Percentiles rank a stretch among this genome's conserved stretches.
phyloP scores from a whole-genome alignment of 177 flowering plant species.

The Telopea speciosissima region DNA sequence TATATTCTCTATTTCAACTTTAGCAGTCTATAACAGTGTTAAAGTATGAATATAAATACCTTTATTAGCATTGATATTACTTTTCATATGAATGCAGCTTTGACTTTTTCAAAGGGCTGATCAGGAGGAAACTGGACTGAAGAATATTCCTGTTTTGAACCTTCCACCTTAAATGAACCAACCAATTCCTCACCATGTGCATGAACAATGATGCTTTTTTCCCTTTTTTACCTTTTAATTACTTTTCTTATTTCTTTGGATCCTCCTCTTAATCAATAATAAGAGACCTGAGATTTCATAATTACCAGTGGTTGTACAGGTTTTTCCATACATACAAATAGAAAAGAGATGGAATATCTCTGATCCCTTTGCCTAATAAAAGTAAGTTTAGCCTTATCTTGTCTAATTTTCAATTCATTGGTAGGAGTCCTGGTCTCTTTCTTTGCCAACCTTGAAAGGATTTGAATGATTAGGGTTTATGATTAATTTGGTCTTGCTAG shows the following conservation, averaged over 20 bases:
- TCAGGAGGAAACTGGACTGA: slow-evolving; percentile 56
- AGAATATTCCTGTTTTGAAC: slow-evolving; percentile 14
- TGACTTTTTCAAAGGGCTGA: slow-evolving; percentile 75
- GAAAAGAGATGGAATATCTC: not conserved
- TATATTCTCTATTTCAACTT: not conserved
- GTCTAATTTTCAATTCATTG: not conserved
- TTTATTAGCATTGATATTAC: not conserved
- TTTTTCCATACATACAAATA: not conserved
- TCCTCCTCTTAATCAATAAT: not conserved
- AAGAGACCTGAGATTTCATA: not conserved
- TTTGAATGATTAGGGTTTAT: not conserved
- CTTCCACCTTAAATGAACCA: slow-evolving; percentile 9
- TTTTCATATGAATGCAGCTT: slow-evolving; percentile 40
- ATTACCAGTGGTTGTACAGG: not conserved
- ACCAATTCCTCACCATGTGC: slow-evolving; percentile 15
- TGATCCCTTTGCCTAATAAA: not conserved
- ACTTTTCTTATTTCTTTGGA: not conserved
- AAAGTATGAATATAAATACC: not conserved
- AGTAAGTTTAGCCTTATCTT: not conserved
- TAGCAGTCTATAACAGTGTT: not conserved
- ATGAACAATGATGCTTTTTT: not conserved
- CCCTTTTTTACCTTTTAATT: not conserved
- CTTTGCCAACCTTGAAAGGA: not conserved
- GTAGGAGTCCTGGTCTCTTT: not conserved
- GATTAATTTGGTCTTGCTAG: no score